phyloP scores from a whole-genome alignment of 805 yeast species.

The Candida sanyiensis region DNA sequence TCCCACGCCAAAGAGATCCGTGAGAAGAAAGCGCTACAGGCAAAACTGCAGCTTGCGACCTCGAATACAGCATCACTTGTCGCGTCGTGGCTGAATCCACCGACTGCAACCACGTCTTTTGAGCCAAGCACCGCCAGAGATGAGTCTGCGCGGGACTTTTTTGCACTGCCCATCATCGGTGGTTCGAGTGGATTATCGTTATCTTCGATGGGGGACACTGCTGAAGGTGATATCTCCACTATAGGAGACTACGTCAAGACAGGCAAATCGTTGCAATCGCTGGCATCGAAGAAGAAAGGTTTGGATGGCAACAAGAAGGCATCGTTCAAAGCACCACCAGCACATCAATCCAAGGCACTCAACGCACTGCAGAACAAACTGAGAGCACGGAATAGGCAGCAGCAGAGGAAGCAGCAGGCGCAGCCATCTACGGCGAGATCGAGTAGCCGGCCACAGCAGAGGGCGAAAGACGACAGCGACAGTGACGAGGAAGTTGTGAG shows the following conservation, averaged over 20 bases:
- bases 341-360: slow-evolving; percentile 21
- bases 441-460: neutral
- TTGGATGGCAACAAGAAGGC: slow-evolving; percentile 4
- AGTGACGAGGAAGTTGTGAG: slow-evolving; percentile 19
- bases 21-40: slow-evolving; percentile 23
- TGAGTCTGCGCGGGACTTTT: slow-evolving; percentile 19
- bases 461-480: slow-evolving; percentile 6
- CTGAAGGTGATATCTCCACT: slow-evolving; percentile 14
- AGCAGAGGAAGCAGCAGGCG: slow-evolving; percentile 1
- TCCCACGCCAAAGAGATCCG: slow-evolving; percentile 24
- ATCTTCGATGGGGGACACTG: neutral
- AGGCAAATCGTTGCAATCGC: slow-evolving; percentile 18
- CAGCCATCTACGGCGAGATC: neutral
- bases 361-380: slow-evolving; percentile 22
- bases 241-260: slow-evolving; percentile 25
- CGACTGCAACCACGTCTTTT: neutral
- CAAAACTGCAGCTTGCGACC: slow-evolving; percentile 20
- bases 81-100: slow-evolving; percentile 21
- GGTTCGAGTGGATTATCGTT: slow-evolving; percentile 21
- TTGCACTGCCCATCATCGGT: slow-evolving; percentile 22
- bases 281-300: slow-evolving; percentile 14
- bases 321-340: slow-evolving; percentile 2
- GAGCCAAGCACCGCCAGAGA: slow-evolving; percentile 1
- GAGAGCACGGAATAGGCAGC: slow-evolving; percentile 14
- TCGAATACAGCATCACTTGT: slow-evolving; percentile 17